Percentiles rank a stretch among this genome's conserved stretches.
These are phyloP conservation scores for Epichloe uncinata DNA, from an alignment of 2,329 filamentous ascomycete species.

Conservation along the genomic window DNA sequence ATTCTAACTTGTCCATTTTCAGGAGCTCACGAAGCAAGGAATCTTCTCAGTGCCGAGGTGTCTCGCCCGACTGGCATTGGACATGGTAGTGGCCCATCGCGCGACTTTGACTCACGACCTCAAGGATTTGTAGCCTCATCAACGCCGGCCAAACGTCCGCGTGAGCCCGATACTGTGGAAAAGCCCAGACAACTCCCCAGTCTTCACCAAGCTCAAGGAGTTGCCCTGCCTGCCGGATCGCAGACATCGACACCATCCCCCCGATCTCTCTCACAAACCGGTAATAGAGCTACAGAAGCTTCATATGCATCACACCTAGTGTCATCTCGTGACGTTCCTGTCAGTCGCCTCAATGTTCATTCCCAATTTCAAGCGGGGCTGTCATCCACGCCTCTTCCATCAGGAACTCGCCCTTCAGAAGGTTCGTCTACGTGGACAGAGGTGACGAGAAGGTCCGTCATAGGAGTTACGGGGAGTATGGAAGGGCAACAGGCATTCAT, in stretches of 20 bases:
- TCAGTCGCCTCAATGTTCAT: constrained; percentile 8
- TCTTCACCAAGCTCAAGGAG: constrained; percentile 14
- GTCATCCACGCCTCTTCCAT: constrained; percentile 11
- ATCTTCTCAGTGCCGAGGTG: constrained; percentile 19
- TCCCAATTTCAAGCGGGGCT: constrained; percentile 13
- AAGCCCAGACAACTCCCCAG: constrained; percentile 15
- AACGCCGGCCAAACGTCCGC: constrained; percentile 20
- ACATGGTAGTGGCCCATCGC: constrained; percentile 10
- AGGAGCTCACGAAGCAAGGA: constrained; percentile 15
- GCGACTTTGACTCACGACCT: constrained; percentile 13
- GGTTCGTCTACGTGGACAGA: constrained; percentile 19
- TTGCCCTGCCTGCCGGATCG: constrained; percentile 10
- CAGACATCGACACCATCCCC: constrained; percentile 15
- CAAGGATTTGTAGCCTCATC: constrained; percentile 10
- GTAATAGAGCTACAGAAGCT: constrained; percentile 12
- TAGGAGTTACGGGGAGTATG: constrained; percentile 14
- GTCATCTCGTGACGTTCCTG: constrained; percentile 10
- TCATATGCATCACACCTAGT: constrained; percentile 13
- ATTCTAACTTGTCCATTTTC: constrained; percentile 19
- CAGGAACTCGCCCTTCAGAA: constrained; percentile 11
- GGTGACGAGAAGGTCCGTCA: constrained; percentile 17
- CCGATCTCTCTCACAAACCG: constrained; percentile 24
- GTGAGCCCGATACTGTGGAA: constrained; percentile 15
- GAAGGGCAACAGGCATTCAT: constrained; percentile 26
- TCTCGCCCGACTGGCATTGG: constrained; percentile 18